Percentiles rank a stretch among this genome's conserved stretches.
Evolutionary conservation across 352 stramenopile species (phyloP).

Genomic region (Phytophthora multivora): DNA sequence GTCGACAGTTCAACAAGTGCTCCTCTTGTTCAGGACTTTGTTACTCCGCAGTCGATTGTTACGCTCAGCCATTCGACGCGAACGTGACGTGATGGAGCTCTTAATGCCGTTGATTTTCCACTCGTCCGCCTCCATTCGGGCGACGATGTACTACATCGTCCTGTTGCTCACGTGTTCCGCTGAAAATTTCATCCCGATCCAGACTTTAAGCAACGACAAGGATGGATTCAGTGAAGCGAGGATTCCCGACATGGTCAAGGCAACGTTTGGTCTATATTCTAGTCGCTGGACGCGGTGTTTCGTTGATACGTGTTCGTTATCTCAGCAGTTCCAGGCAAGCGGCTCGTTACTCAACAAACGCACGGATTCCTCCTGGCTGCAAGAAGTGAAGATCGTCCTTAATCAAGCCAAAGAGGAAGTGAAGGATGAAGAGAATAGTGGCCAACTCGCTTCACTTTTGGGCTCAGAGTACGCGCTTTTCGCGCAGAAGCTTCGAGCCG

Average conservation of each 20-base stretch:
- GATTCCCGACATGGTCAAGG: conserved; percentile 34
- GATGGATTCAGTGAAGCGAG: conserved; percentile 13
- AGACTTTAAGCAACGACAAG: background rate
- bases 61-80: conserved; percentile 34
- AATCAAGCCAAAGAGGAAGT: conserved; percentile 1
- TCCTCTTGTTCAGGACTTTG: conserved; percentile 49
- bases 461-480: conserved; percentile 35
- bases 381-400: conserved; percentile 24
- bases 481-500: conserved; percentile 35
- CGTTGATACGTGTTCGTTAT: conserved; percentile 26
- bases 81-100: conserved; percentile 26
- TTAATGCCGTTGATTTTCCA: conserved; percentile 54
- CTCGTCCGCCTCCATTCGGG: conserved; percentile 37
- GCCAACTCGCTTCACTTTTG: background rate
- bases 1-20: conserved; percentile 21
- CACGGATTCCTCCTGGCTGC: conserved; percentile 22
- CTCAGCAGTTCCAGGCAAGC: conserved; percentile 20
- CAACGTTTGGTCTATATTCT: conserved; percentile 52
- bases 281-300: conserved; percentile 43
- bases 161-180: conserved; percentile 57
- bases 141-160: conserved; percentile 67
- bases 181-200: conserved; percentile 44
- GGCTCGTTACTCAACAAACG: conserved; percentile 12
- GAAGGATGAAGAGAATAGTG: conserved; percentile 1
- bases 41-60: conserved; percentile 44